A percentile compares a stretch with the other conserved stretches of the same genome.
Conservation (phyloP, 306 rosid species). For the Cyclanthera cordifolia region DNA sequence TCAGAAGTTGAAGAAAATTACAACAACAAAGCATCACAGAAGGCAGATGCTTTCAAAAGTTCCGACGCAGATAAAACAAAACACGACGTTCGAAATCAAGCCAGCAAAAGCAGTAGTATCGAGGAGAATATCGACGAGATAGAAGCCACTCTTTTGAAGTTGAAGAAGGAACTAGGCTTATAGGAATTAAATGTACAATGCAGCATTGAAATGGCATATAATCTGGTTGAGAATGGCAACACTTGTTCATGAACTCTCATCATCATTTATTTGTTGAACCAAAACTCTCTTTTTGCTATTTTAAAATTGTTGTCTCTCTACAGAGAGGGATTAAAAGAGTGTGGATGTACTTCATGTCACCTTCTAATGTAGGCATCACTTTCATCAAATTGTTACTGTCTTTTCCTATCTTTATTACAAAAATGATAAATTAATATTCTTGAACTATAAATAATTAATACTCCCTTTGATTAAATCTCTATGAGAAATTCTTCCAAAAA, state of each 20-base stretch:
- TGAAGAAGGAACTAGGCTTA: conserved; percentile 81
- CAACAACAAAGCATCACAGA: conserved; percentile 22
- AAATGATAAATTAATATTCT: no score
- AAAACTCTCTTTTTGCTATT: not conserved
- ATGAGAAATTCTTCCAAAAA: no score
- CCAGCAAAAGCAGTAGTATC: conserved; percentile 42
- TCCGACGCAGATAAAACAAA: conserved; percentile 24
- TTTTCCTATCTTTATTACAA: no score
- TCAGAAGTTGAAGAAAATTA: conserved; percentile 24
- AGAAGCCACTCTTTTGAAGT: conserved; percentile 80
- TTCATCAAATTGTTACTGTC: not conserved
- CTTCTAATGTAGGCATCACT: not conserved
- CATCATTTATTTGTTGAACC: not conserved
- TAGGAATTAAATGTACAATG: conserved; percentile 21
- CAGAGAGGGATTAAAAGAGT: not conserved
- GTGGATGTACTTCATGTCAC: not conserved
- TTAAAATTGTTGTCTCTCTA: not conserved
- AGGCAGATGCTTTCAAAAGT: conserved; percentile 26
- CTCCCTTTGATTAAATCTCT: no score
- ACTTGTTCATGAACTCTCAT: not conserved
- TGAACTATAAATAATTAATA: no score
- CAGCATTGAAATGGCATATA: not conserved
- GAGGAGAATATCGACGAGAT: conserved; percentile 72
- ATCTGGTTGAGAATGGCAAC: not conserved
- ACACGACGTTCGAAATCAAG: conserved; percentile 20